phyloP scores from a whole-genome alignment of 108 stramenopile genomes.

The Nannochloropsis gaditana region DNA sequence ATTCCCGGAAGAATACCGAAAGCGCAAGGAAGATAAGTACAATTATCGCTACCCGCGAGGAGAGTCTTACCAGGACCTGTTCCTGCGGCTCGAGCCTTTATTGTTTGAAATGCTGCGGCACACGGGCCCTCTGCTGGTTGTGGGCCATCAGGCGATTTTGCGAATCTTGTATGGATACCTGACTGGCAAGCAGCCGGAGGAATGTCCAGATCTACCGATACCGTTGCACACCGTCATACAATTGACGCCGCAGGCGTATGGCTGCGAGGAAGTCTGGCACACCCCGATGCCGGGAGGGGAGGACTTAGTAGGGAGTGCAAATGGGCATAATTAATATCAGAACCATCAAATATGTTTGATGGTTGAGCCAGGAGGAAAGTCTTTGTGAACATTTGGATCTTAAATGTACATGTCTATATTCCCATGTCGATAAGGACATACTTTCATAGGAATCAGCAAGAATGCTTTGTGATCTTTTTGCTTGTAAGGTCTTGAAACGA shows the following conservation, averaged over 20 bases:
- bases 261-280: conserved; percentile 45
- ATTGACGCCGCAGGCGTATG: conserved; percentile 47
- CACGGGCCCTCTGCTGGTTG: conserved; percentile 50
- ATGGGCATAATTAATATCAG: background rate
- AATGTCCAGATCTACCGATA: conserved; percentile 52
- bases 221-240: conserved; percentile 56
- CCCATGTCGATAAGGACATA: no score
- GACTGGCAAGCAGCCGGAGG: conserved; percentile 43
- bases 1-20: conserved; percentile 42
- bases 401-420: no score
- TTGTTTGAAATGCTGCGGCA: conserved; percentile 51
- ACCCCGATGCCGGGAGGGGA: conserved; percentile 27
- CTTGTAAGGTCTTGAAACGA: no score
- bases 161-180: conserved; percentile 49
- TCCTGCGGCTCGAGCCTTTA: conserved; percentile 51
- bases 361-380: no score
- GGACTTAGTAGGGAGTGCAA: conserved; percentile 17
- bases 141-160: conserved; percentile 55
- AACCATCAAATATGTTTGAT: no score
- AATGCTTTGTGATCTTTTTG: no score
- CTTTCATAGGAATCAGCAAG: no score
- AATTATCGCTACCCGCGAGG: conserved; percentile 49
- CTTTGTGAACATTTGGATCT: no score
- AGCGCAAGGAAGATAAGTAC: conserved; percentile 41
- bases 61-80: conserved; percentile 54